A percentile compares a stretch with the other conserved stretches of the same genome.
These are phyloP conservation scores for Chimonanthus praecox DNA, from an alignment of 164 flowering plant species.

Conservation along the genomic window DNA sequence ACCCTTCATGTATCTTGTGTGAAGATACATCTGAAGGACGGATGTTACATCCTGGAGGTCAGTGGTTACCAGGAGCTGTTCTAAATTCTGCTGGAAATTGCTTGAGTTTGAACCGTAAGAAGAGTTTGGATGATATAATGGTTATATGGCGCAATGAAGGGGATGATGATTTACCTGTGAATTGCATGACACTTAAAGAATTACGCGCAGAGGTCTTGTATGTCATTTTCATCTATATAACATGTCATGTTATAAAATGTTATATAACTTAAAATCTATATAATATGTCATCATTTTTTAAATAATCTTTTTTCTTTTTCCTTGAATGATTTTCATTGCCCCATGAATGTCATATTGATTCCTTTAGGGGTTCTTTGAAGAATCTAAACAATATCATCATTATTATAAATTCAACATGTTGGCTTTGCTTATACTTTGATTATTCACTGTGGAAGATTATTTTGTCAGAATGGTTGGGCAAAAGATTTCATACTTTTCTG, in stretches of 20 bases:
- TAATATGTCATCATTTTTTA: not conserved
- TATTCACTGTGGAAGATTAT: too few relatives aligned
- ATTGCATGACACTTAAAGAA: conserved; percentile 56
- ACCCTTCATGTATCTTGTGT: conserved; percentile 61
- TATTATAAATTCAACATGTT: too few relatives aligned
- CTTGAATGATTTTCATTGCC: not conserved
- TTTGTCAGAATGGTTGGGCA: too few relatives aligned
- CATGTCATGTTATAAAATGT: too few relatives aligned
- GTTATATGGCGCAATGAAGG: conserved; percentile 89
- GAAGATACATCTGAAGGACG: conserved; percentile 26
- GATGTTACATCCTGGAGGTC: conserved; percentile 63
- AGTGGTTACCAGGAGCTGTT: conserved; percentile 84
- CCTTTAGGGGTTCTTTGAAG: too few relatives aligned
- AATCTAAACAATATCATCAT: too few relatives aligned
- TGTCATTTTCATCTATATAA: conserved; percentile 13
- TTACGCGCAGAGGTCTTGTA: conserved; percentile 74
- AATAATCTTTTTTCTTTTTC: not conserved
- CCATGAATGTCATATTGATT: not conserved
- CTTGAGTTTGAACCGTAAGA: conserved; percentile 45
- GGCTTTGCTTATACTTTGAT: too few relatives aligned
- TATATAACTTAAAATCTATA: too few relatives aligned
- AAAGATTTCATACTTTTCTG: too few relatives aligned
- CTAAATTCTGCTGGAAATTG: conserved; percentile 75
- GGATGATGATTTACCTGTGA: conserved; percentile 48
- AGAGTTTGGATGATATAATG: conserved; percentile 40